These are phyloP conservation scores for Solanum aculeatissimum DNA, from an alignment of 305 asterid genomes.

Conservation along the genomic window DNA sequence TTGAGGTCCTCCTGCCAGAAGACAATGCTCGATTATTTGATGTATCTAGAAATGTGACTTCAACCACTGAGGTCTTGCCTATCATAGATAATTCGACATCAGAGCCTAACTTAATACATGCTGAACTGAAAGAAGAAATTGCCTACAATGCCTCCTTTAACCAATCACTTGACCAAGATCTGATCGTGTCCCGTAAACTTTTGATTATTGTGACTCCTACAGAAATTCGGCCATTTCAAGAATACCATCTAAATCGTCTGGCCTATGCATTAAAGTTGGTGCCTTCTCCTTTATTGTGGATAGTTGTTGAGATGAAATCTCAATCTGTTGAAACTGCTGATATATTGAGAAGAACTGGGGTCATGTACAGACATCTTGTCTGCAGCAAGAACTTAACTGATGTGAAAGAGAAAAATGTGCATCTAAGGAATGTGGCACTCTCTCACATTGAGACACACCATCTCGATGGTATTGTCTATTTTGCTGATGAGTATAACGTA, in stretches of 20 bases:
- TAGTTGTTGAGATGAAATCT: constrained; percentile 63
- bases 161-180: constrained; percentile 14
- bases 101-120: constrained; percentile 4
- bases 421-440: constrained; percentile 53
- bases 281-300: constrained; percentile 61
- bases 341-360: constrained; percentile 54
- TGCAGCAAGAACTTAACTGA: constrained; percentile 35
- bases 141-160: background rate
- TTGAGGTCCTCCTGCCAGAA: constrained; percentile 22
- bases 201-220: constrained; percentile 67
- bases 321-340: constrained; percentile 57
- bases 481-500: constrained; percentile 57
- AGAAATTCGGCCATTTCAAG: constrained; percentile 34
- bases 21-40: constrained; percentile 6
- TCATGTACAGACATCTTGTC: constrained; percentile 62
- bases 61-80: constrained; percentile 9
- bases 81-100: constrained; percentile 13
- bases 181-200: constrained; percentile 27
- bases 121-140: constrained; percentile 8
- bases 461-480: constrained; percentile 68
- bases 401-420: constrained; percentile 23
- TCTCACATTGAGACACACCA: constrained; percentile 61
- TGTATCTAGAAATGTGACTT: constrained; percentile 12
- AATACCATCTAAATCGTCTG: constrained; percentile 47
- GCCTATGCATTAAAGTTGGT: constrained; percentile 43